phyloP scores from a whole-genome alignment of 768 basidiomycete genomes.

The Rhizopogon vinicolor region DNA sequence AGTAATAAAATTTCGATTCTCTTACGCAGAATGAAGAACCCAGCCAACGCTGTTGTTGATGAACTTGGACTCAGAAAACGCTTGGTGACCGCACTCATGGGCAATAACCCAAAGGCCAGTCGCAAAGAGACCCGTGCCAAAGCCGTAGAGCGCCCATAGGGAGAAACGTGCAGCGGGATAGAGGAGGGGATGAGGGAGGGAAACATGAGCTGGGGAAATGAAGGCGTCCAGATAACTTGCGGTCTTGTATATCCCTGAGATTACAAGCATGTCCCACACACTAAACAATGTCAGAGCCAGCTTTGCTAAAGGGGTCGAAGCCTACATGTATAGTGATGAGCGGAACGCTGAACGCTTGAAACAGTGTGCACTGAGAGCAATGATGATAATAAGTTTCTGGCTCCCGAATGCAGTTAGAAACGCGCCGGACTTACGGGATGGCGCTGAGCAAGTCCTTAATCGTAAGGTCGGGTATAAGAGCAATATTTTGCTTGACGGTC shows the following conservation, averaged over 20 bases:
- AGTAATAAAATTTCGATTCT: slow-evolving; percentile 8
- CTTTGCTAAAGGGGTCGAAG: neutral
- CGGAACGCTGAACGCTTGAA: slow-evolving; percentile 83
- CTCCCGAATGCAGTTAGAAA: neutral
- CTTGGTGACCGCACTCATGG: slow-evolving; percentile 95
- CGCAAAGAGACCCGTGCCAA: slow-evolving; percentile 78
- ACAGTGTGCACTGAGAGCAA: slow-evolving; percentile 63
- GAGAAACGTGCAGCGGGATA: slow-evolving; percentile 59
- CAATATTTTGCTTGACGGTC: slow-evolving; percentile 51
- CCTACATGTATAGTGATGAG: slow-evolving; percentile 77
- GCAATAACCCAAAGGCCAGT: slow-evolving; percentile 95
- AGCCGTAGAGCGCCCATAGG: slow-evolving; percentile 78
- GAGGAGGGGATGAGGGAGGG: slow-evolving; percentile 55
- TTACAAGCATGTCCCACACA: slow-evolving; percentile 69
- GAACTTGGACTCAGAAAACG: slow-evolving; percentile 87
- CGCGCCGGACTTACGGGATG: slow-evolving; percentile 62
- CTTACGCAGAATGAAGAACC: slow-evolving; percentile 86
- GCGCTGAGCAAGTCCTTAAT: slow-evolving; percentile 82
- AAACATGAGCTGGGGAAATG: slow-evolving; percentile 50
- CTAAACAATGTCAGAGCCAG: slow-evolving; percentile 31
- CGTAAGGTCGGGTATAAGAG: slow-evolving; percentile 76
- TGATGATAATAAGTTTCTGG: neutral
- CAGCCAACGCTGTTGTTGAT: slow-evolving; percentile 93
- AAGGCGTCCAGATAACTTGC: slow-evolving; percentile 61
- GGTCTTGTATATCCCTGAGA: slow-evolving; percentile 63